Evolutionary conservation across 805 yeast species (phyloP), one percentile per base, ranked within the genome.

Genomic region (Teunomyces atbi): DNA sequence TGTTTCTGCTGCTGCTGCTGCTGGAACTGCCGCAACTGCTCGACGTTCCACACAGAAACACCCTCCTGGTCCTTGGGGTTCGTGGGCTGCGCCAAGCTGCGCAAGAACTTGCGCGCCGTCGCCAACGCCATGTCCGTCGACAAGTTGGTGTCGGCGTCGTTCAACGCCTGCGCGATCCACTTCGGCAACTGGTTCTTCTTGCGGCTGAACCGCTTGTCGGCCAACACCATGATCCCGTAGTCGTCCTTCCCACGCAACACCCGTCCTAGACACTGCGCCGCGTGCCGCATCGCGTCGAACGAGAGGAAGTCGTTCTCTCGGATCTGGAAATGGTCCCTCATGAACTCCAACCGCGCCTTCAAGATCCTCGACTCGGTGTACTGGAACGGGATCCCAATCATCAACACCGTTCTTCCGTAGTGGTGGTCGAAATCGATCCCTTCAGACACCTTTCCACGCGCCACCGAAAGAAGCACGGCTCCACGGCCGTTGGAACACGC

Each of bases 371-470:
- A 91, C 62, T 94, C 99, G 0, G 99, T 94, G 66, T 94, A 94
- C 75, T 94, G 99, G 77, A 94, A 94, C 0, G 99, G 99, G 54
- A 94, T 96, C 54, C 99, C 99, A 66, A 94, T 92, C 97, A 94
- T 92, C 50, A 94, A 74, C 50, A 94, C 99, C 0, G 98, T 89
- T 60, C 99, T 81, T 11, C 99, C 99, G 64, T 87, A 94, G 54
- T 94, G 99, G 64, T 94, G 97, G 62, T 94, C 98, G 71, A 94
- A 94, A 89, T 94, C 99, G 56, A 94, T 94, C 50, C 99, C 99
- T 67, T 94, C 99, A 0, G 96, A 87, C 1, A 94, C 99, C 62
- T 94, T 94, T 6, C 99, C 99, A 77, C 99, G 90, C 11, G 99
- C 99, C 49, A 94, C 99, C 29, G 97, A 89, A 34, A 94, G 76